phyloP scores from a whole-genome alignment of 345 rosid genomes.

The Camelina sativa region DNA sequence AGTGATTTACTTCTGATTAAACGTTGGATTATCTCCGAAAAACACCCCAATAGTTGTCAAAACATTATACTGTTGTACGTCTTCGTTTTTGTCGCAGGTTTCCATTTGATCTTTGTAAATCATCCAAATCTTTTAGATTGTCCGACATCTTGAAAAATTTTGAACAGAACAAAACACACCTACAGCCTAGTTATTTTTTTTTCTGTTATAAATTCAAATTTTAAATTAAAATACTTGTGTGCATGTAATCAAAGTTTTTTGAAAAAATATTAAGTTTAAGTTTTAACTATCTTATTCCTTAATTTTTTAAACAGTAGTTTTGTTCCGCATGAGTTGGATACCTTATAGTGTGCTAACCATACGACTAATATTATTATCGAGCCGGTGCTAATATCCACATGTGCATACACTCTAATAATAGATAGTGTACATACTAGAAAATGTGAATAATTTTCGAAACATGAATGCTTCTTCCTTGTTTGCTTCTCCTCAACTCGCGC shows the following conservation, averaged over 20 bases:
- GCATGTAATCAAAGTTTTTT: not conserved
- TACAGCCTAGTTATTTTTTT: not conserved
- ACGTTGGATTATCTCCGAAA: not conserved
- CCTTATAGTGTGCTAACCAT: not conserved
- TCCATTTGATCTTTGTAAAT: not conserved
- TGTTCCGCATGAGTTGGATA: not conserved
- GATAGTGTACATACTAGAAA: not conserved
- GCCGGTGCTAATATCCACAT: not conserved
- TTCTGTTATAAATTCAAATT: not conserved
- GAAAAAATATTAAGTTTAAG: not conserved
- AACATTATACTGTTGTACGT: not conserved
- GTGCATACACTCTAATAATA: constrained; percentile 20
- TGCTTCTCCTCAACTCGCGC: constrained; percentile 27
- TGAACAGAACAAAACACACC: not conserved
- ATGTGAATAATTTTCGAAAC: not conserved
- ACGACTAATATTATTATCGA: not conserved
- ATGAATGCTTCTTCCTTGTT: constrained; percentile 33
- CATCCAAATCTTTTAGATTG: not conserved
- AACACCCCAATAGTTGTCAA: not conserved
- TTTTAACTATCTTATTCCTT: too few relatives aligned
- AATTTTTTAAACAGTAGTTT: not conserved
- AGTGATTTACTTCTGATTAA: not conserved
- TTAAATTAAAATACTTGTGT: not conserved
- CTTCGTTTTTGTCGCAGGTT: not conserved
- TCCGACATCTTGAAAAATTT: not conserved